Percentiles rank a stretch among this genome's conserved stretches.
These are phyloP conservation scores for Sporobolomyces phaffii DNA, from an alignment of 768 basidiomycete species.

Conservation along the genomic window DNA sequence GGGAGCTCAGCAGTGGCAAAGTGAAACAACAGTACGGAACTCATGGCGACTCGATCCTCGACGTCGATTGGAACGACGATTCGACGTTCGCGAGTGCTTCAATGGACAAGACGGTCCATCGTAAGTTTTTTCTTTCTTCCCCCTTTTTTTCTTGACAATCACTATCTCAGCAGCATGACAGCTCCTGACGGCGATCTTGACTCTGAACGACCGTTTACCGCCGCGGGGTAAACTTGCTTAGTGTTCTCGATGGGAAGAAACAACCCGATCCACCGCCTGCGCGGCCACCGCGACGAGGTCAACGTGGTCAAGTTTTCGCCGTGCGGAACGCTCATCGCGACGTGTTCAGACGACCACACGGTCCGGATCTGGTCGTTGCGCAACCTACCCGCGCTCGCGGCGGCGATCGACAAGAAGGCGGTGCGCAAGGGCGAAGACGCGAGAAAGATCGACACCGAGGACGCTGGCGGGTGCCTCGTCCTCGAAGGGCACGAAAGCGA, in stretches of 20 bases:
- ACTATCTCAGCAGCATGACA: too few species aligned
- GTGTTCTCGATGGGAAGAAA: conserved; percentile 29
- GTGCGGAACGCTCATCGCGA: conserved; percentile 41
- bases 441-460: conserved; percentile 30
- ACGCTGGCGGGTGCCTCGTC: conserved; percentile 19
- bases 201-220: too few species aligned
- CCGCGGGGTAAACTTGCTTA: too few species aligned
- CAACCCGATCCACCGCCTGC: conserved; percentile 40
- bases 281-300: conserved; percentile 46
- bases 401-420: not conserved
- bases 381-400: conserved; percentile 19
- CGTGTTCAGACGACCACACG: conserved; percentile 44
- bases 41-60: conserved; percentile 39
- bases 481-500: conserved; percentile 39
- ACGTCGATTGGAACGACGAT: conserved; percentile 42
- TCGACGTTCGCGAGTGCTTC: conserved; percentile 37
- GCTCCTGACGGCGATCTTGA: too few species aligned
- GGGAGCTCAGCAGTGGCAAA: conserved; percentile 42
- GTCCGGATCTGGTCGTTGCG: conserved; percentile 43
- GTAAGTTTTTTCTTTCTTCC: conserved; percentile 1
- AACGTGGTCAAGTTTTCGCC: conserved; percentile 44
- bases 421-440: conserved; percentile 6
- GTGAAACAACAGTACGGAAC: conserved; percentile 40
- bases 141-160: not conserved
- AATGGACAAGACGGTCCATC: conserved; percentile 39